phyloP scores from a whole-genome alignment of 441 rosid species.

The Omphalea diandra region DNA sequence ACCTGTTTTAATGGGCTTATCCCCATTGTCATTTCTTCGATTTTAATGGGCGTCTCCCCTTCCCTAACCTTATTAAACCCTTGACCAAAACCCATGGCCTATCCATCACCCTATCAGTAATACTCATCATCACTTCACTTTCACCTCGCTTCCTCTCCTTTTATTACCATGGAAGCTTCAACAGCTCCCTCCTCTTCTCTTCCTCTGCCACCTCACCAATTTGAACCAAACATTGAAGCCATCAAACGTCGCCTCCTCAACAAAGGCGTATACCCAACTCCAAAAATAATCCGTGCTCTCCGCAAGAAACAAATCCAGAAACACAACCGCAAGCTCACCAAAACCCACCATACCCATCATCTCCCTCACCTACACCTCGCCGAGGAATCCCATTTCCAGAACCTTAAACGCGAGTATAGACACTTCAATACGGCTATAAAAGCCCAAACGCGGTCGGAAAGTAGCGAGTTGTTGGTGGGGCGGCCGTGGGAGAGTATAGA shows the following conservation, averaged over 20 bases:
- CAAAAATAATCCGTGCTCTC: constrained; percentile 66
- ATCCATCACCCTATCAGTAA: too few species aligned
- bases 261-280: constrained; percentile 64
- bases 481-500: constrained; percentile 92
- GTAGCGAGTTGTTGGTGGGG: constrained; percentile 47
- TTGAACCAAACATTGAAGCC: constrained; percentile 61
- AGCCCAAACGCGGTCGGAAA: constrained; percentile 16
- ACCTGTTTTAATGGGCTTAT: too few species aligned
- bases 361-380: constrained; percentile 35
- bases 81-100: too few species aligned
- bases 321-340: constrained; percentile 59
- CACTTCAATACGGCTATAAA: constrained; percentile 47
- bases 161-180: constrained; percentile 45
- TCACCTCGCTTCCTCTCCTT: not conserved
- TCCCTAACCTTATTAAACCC: too few species aligned
- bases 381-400: constrained; percentile 54
- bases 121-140: not conserved
- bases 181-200: constrained; percentile 35
- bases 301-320: constrained; percentile 78
- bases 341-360: constrained; percentile 30
- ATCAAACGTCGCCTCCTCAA: constrained; percentile 57
- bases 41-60: too few species aligned
- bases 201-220: constrained; percentile 29
- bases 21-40: too few species aligned
- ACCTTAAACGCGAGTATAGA: constrained; percentile 60